Base-by-base conservation (phyloP, 176 grass and related monocot species). In the Metroxylon sagu region DNA sequence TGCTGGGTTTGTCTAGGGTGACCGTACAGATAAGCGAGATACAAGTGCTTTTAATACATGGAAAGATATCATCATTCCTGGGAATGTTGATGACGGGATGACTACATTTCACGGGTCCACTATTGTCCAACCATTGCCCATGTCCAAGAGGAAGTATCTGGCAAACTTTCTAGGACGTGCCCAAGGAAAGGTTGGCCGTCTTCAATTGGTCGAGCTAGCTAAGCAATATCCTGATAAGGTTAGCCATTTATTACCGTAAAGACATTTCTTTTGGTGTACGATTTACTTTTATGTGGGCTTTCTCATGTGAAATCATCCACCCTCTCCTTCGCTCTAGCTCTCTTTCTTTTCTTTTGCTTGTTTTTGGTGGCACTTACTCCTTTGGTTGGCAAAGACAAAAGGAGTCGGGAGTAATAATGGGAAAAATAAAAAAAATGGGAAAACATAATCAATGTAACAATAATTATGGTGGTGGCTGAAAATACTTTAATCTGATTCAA, bases 211-310 rank as follows among this genome's bases (percentile, higher is more conserved):
- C 14, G 67, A 88, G 50, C 79, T 97, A 61, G 87, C 93, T 49
- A 97, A 97, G 67, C 87, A 88, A 60, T 91, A 83, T 74, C 87
- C 87, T 78, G 72, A 88, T 66, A 97, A 97, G 87, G 93, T 97
- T 29, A 65, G 67, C 16, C 28, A 78, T 65, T 35, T 29, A 35
- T 80, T 63, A 63, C 61, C 5, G 68, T 67, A 23, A 74, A 43
- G 17, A 62, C 52, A 71, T 67, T 21, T 5, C 54, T 6, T 53
- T 59, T 16, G 16, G 58, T 39, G 69, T 49, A 56, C 5, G 56
- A 74, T 27, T 53, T 30, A 30, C 31, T 35, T 35, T 7, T 10
- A 35, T 35, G 31, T 35, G 31, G 8, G 6, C 6, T 35, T 35
- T 35, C 8, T 35, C 6, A 35, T 35, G 31, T 35, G 6, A 35